Evolutionary conservation across 345 rosid genomes (phyloP).

Genomic region (Ailanthus altissimus): DNA sequence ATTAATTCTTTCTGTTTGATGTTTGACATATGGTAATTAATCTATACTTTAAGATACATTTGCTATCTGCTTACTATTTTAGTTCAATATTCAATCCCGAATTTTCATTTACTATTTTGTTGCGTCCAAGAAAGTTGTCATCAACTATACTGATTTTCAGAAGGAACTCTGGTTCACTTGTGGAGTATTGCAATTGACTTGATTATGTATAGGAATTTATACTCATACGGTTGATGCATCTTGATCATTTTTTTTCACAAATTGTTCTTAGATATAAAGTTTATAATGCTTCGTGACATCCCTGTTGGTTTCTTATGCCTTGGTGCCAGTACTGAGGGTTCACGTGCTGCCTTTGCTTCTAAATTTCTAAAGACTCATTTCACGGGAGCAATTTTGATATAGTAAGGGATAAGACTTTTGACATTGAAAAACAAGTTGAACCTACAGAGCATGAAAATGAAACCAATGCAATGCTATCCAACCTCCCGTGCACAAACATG

Average conservation of each 20-base stretch:
- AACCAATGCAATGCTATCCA: not conserved
- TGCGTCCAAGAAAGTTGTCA: not conserved
- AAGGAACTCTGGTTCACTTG: not conserved
- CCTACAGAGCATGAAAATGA: not conserved
- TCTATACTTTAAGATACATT: not conserved
- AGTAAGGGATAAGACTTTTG: not conserved
- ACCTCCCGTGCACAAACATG: not conserved
- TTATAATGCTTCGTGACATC: not conserved
- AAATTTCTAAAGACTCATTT: not conserved
- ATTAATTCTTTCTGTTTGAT: not conserved
- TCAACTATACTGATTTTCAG: not conserved
- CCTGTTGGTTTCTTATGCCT: not conserved
- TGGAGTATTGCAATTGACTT: not conserved
- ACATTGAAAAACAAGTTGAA: slow-evolving; percentile 4
- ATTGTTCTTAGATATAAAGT: not conserved
- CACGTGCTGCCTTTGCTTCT: not conserved
- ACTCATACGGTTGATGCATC: not conserved
- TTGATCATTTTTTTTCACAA: not conserved
- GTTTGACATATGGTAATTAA: not conserved
- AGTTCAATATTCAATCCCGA: not conserved
- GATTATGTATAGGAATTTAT: not conserved
- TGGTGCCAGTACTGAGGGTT: slow-evolving; percentile 6
- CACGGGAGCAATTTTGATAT: not conserved
- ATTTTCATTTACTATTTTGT: not conserved
- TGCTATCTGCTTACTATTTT: not conserved